Base-by-base conservation (phyloP, 441 rosid species). In the Arabidopsis hybrid region DNA sequence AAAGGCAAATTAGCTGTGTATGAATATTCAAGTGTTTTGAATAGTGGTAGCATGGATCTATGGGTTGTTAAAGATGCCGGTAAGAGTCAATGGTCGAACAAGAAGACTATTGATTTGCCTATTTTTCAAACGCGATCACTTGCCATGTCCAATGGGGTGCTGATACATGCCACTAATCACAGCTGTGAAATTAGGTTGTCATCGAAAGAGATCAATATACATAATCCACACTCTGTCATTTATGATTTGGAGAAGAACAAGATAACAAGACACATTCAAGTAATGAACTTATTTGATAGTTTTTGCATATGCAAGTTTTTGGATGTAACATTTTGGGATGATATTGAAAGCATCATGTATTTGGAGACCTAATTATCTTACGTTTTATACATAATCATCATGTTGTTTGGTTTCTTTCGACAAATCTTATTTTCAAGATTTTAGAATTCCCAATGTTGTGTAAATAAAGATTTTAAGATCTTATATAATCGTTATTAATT, bases 21-120 rank as follows among this genome's bases (percentile, higher is more conserved):
- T 4, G 17, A 34, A 11, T 65, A 11, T 35, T 9, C 13, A 1
- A 7, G 5, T 26, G 5, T 11, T 40, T 35, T 2, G 29, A 46
- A 2, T 4, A 14, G 11, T 7, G 8, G 31, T 49, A 10, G 1
- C 36, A 2, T 65, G 18, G 13, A 65, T 65, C 35, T 65, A 36
- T 65, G 18, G 58, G 45, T 65, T 50, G 11, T 35, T 65, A 34
- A 65, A 35, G 55, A 65, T 2, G 69, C 17, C 1, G 29, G 36
- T 0, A 65, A 50, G 45, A 49, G 18, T 65, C 35, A 49, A 7
- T 35, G 42, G 17, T 65, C 58, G 43, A 6, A 17, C 39, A 39
- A 39, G 12, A 65, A 35, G 69, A 65, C 34, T 65, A 9, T 65
- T 50, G 70, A 4, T 50, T 21, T 50, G 59, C 58, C 43, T 35